Conservation (phyloP, 805 yeast genomes). For the Zygoascus ofunaensis region DNA sequence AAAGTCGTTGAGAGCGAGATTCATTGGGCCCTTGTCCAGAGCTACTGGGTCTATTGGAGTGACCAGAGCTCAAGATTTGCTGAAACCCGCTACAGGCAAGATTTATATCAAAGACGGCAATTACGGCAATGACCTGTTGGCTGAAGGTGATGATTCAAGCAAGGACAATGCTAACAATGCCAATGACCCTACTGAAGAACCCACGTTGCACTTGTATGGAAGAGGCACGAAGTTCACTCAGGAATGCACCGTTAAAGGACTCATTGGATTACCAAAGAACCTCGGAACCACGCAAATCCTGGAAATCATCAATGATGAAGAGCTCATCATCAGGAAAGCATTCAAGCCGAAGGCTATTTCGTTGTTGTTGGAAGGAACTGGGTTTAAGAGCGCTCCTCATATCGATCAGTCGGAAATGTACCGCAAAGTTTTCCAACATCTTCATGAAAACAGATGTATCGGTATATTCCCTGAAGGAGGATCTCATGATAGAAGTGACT, state of each 20-base stretch:
- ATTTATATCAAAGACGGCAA: conserved; percentile 33
- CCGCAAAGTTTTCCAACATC: conserved; percentile 72
- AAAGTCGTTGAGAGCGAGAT: conserved; percentile 51
- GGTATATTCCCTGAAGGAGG: conserved; percentile 99
- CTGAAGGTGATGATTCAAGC: neutral
- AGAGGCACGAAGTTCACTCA: conserved; percentile 55
- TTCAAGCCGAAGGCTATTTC: conserved; percentile 44
- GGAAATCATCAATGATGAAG: conserved; percentile 63
- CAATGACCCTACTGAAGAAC: neutral
- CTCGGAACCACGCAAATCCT: conserved; percentile 68
- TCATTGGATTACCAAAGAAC: conserved; percentile 67
- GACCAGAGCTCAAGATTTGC: conserved; percentile 81
- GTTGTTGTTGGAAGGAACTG: conserved; percentile 43
- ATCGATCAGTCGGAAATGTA: conserved; percentile 83
- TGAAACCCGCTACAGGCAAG: conserved; percentile 57
- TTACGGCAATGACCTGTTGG: neutral
- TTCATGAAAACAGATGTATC: conserved; percentile 68
- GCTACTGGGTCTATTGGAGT: conserved; percentile 84
- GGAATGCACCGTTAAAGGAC: conserved; percentile 56
- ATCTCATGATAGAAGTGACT: conserved; percentile 87
- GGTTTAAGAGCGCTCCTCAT: conserved; percentile 66
- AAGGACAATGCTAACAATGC: conserved; percentile 40
- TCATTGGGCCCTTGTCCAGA: conserved; percentile 70
- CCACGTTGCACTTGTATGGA: conserved; percentile 51
- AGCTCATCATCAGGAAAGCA: conserved; percentile 57